Base-by-base conservation (phyloP, 208 protist genomes). In the Crithidia acanthocephali region DNA sequence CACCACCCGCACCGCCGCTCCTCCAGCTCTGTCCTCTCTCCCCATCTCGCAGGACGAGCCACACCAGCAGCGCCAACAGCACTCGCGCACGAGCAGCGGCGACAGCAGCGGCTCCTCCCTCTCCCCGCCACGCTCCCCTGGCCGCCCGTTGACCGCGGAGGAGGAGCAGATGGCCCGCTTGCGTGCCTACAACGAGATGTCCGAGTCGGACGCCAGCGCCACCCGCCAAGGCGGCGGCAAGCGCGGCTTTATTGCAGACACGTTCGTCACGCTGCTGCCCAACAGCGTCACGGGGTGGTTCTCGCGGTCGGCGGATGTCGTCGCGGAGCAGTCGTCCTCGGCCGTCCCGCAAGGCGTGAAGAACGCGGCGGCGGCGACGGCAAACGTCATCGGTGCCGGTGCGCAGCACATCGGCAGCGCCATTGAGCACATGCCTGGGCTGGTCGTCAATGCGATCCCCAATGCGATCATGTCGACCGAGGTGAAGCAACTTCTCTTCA, bases 401-500 rank as follows among this genome's bases (percentile, higher is more conserved):
- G 73, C 69, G 16, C 65, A 81, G 37, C 53, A 68, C 25, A 70
- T 82, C 27, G 66, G 68, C 2, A 55, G 68, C 42, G 79, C 72
- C 15, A 78, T 88, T 13, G 83, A 83, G 51, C 55, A 48, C n/a
- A 57, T 78, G 51, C 83, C 83, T 2, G 72, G 42, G 9, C n/a
- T 79, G 37, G 44, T 88, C 25, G 73, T 88, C 30, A 66, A 72
- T 15, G 72, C 68, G 20, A 83, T 88, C 28, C 83, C 83, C 0
- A 52, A 68, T 15, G 30, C 58, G 11, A 53, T 88, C 52, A 81
- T 88, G 75, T 81, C 79, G 0, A 30, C 79, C n/a, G 72, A 83
- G 23, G 60, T 81, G 60, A 85, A 85, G 80, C 62, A 73, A 55
- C 70, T 84, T 0, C 45, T 88, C 70, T 88, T 88, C 60, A 76